Percentiles rank a stretch among this genome's conserved stretches.
These are phyloP conservation scores for Aspergillus carlsbadensis DNA, from an alignment of 495 filamentous ascomycete genomes.

Conservation along the genomic window DNA sequence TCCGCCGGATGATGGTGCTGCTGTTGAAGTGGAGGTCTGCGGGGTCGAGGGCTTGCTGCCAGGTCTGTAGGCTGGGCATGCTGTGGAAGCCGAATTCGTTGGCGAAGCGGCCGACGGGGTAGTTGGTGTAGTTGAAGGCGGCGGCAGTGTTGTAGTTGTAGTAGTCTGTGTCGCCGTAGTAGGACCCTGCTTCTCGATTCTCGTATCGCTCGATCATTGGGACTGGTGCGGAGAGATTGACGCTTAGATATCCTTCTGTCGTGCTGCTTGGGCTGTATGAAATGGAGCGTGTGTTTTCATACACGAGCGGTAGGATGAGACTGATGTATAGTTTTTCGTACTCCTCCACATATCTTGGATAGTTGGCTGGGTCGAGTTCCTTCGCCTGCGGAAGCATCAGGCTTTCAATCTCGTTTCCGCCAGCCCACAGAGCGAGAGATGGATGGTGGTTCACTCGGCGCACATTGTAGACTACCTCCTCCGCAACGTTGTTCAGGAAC, in stretches of 20 bases:
- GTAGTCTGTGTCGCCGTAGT: constrained; percentile 69
- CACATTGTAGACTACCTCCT: constrained; percentile 62
- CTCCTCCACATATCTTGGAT: constrained; percentile 48
- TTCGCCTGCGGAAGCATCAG: constrained; percentile 51
- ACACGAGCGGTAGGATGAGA: constrained; percentile 60
- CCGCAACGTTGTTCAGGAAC: constrained; percentile 58
- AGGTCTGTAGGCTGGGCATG: constrained; percentile 64
- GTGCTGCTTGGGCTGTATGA: constrained; percentile 68
- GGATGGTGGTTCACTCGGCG: constrained; percentile 66
- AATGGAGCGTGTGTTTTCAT: constrained; percentile 63
- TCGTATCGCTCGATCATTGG: constrained; percentile 63
- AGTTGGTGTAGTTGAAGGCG: constrained; percentile 55
- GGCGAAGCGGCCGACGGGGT: constrained; percentile 63
- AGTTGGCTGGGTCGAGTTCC: constrained; percentile 41
- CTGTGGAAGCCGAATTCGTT: constrained; percentile 68
- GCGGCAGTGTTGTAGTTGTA: constrained; percentile 62
- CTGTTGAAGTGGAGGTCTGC: constrained; percentile 61
- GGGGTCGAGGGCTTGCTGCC: constrained; percentile 53
- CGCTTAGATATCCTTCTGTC: constrained; percentile 58
- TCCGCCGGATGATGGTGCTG: constrained; percentile 56
- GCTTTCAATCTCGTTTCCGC: constrained; percentile 65
- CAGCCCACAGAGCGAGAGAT: constrained; percentile 66
- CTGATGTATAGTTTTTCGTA: constrained; percentile 65
- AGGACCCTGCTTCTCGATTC: constrained; percentile 52
- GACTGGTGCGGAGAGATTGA: constrained; percentile 56